A percentile compares a stretch with the other conserved stretches of the same genome.
Evolutionary conservation across 2,329 filamentous ascomycete genomes (phyloP).

Genomic region (Fusarium circinatum): DNA sequence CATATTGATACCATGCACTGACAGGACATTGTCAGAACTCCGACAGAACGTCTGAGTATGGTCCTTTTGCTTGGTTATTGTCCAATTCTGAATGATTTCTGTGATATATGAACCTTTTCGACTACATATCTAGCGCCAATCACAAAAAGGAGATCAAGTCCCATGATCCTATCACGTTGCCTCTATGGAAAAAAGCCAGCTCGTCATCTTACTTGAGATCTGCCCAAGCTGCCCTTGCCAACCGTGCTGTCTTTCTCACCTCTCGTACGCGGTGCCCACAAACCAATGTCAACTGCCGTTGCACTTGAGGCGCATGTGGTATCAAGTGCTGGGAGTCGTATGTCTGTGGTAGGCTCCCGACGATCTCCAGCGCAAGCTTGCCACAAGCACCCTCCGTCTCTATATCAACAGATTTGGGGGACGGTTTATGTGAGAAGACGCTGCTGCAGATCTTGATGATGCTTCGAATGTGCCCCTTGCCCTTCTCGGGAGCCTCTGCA

Average conservation of each 20-base stretch:
- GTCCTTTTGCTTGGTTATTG: not conserved
- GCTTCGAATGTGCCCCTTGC: constrained; percentile 60
- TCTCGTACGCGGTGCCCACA: constrained; percentile 65
- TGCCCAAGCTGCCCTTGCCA: constrained; percentile 62
- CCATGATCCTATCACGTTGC: not conserved
- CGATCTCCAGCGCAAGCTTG: constrained; percentile 59
- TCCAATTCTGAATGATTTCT: not conserved
- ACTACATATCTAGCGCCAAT: constrained; percentile 1
- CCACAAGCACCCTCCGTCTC: constrained; percentile 53
- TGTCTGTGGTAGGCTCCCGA: constrained; percentile 58
- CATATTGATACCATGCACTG: constrained; percentile 13
- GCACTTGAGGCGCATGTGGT: constrained; percentile 56
- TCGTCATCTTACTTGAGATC: constrained; percentile 45
- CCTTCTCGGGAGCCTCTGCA: constrained; percentile 55
- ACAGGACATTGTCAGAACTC: not conserved
- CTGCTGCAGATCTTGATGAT: constrained; percentile 59
- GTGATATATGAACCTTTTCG: not conserved
- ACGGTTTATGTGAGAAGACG: constrained; percentile 48
- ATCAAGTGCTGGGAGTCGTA: constrained; percentile 61
- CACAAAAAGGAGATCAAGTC: not conserved
- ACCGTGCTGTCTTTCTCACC: constrained; percentile 60
- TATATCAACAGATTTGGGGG: constrained; percentile 33
- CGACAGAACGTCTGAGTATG: not conserved
- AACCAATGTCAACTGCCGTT: constrained; percentile 59
- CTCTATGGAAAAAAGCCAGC: constrained; percentile 22